These are phyloP conservation scores for Lactarius tabidus DNA, from an alignment of 768 basidiomycete genomes.

Conservation along the genomic window DNA sequence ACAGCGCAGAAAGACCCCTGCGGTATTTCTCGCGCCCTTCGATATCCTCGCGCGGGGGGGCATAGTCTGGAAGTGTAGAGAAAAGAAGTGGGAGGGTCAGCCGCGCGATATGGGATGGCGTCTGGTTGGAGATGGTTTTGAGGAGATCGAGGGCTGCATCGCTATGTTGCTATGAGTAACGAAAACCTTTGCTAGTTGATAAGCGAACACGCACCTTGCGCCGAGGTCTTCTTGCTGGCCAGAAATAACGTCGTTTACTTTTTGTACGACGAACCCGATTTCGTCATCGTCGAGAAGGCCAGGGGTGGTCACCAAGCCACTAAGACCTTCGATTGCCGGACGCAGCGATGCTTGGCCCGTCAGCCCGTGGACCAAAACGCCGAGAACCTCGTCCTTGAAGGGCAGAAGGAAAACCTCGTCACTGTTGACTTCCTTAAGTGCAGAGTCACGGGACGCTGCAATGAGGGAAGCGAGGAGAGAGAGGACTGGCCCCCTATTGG, in stretches of 20 bases:
- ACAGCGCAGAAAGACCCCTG: conserved; percentile 63
- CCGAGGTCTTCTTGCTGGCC: conserved; percentile 41
- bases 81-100: conserved; percentile 82
- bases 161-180: conserved; percentile 36
- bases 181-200: not conserved
- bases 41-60: conserved; percentile 52
- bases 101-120: conserved; percentile 62
- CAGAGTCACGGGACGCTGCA: conserved; percentile 47
- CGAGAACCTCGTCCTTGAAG: conserved; percentile 75
- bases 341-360: conserved; percentile 47
- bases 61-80: conserved; percentile 60
- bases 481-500: conserved; percentile 63
- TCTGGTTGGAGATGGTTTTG: conserved; percentile 51
- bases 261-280: conserved; percentile 72
- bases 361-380: conserved; percentile 55
- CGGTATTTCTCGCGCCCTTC: conserved; percentile 60
- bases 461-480: conserved; percentile 64
- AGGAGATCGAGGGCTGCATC: conserved; percentile 58
- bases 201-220: conserved; percentile 40
- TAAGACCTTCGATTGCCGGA: conserved; percentile 62
- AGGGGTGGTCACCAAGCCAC: conserved; percentile 60
- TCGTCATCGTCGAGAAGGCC: conserved; percentile 67
- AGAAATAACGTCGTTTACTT: conserved; percentile 64
- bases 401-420: conserved; percentile 39
- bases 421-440: conserved; percentile 21